Evolutionary conservation across 2,329 filamentous ascomycete genomes (phyloP).

Genomic region (Stemphylium lycopersici): DNA sequence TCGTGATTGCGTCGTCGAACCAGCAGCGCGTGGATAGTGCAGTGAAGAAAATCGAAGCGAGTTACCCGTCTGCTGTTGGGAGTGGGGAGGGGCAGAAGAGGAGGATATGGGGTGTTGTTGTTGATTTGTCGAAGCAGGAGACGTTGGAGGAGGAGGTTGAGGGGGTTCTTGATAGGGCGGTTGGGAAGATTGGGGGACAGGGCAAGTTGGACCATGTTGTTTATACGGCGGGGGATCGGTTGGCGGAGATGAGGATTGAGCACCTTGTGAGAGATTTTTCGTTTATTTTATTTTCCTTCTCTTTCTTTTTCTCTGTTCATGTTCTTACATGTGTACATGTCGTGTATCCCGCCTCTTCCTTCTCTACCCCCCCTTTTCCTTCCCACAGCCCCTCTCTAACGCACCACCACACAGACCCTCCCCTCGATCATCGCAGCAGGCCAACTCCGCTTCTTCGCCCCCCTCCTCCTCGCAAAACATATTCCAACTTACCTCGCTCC

Average conservation of each 20-base stretch:
- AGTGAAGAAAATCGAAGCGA: slow-evolving; percentile 51
- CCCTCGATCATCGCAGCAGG: slow-evolving; percentile 52
- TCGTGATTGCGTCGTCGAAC: slow-evolving; percentile 67
- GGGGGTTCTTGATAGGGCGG: slow-evolving; percentile 52
- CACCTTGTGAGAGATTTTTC: slow-evolving; percentile 39
- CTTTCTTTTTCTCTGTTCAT: not conserved
- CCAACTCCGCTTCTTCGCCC: slow-evolving; percentile 59
- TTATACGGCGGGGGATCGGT: slow-evolving; percentile 61
- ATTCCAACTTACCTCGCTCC: slow-evolving; percentile 53
- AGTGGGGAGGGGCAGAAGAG: slow-evolving; percentile 15
- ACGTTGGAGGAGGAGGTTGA: slow-evolving; percentile 57
- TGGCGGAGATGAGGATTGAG: slow-evolving; percentile 50
- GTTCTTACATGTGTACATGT: too few relatives aligned
- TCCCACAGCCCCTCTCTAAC: too few relatives aligned
- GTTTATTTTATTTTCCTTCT: too few relatives aligned
- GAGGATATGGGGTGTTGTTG: slow-evolving; percentile 53
- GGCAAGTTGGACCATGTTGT: slow-evolving; percentile 61
- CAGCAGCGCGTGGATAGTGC: slow-evolving; percentile 56
- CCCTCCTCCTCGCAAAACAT: slow-evolving; percentile 61
- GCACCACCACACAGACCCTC: slow-evolving; percentile 30
- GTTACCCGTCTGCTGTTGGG: slow-evolving; percentile 50
- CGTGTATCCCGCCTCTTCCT: too few relatives aligned
- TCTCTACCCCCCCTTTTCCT: too few relatives aligned
- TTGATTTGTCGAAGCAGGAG: slow-evolving; percentile 55
- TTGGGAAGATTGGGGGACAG: slow-evolving; percentile 30